These are phyloP conservation scores for Raphanus hybrid DNA, from an alignment of 441 rosid genomes.

Conservation along the genomic window DNA sequence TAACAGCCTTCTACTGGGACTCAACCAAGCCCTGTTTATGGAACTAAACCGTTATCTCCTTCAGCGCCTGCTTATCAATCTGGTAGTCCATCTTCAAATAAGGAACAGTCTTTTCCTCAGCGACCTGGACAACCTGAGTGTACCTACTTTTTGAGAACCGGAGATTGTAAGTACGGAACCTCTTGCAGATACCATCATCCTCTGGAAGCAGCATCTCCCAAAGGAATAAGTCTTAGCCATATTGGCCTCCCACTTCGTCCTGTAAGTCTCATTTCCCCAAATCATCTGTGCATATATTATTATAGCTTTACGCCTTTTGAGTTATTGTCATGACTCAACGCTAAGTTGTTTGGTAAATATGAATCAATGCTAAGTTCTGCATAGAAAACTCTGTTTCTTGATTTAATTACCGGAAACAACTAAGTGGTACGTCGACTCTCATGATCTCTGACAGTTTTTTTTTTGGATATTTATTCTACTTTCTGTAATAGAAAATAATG, in stretches of 20 bases:
- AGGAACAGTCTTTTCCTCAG: conserved; percentile 68
- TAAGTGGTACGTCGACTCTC: background rate
- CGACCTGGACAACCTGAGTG: conserved; percentile 88
- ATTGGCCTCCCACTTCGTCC: conserved; percentile 80
- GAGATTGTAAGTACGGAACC: conserved; percentile 81
- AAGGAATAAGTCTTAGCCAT: conserved; percentile 53
- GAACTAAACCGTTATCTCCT: conserved; percentile 62
- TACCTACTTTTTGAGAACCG: conserved; percentile 76
- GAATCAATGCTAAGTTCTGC: background rate
- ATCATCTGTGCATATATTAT: background rate
- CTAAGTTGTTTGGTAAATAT: conserved; percentile 5
- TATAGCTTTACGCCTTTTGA: conserved; percentile 7
- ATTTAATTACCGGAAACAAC: conserved; percentile 9
- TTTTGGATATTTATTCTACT: background rate
- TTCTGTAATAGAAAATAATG: background rate
- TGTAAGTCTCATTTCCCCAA: conserved; percentile 49
- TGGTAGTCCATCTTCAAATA: conserved; percentile 51
- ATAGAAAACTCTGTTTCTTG: conserved; percentile 22
- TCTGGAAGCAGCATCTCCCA: conserved; percentile 54
- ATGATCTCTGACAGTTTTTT: background rate
- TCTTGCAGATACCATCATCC: conserved; percentile 91
- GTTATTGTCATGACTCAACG: background rate
- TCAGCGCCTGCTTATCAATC: conserved; percentile 54
- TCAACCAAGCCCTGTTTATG: conserved; percentile 61
- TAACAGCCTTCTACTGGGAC: conserved; percentile 63